Evolutionary conservation across 495 filamentous ascomycete species (phyloP).

Genomic region (Talaromyces trachyspermus): DNA sequence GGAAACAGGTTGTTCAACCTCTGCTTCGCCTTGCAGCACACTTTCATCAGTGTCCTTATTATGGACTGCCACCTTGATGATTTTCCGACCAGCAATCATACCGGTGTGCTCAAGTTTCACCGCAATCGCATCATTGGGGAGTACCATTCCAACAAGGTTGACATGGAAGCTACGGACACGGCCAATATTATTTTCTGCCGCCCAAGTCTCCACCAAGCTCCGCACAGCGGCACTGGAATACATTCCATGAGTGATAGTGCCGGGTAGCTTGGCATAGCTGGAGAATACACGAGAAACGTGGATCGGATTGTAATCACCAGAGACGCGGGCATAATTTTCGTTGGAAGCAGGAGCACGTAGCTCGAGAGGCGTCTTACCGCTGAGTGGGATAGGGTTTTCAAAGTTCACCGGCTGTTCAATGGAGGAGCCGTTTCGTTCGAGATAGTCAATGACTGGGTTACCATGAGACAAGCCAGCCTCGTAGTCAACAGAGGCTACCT

Average conservation of each 20-base stretch:
- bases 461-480: constrained; percentile 83
- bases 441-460: constrained; percentile 95
- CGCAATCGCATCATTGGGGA: constrained; percentile 89
- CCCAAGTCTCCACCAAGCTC: constrained; percentile 97
- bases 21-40: constrained; percentile 87
- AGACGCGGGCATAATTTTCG: constrained; percentile 94
- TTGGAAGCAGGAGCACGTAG: constrained; percentile 93
- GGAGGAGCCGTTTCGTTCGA: constrained; percentile 81
- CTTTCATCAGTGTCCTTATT: constrained; percentile 95
- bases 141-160: constrained; percentile 91
- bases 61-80: constrained; percentile 94
- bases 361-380: constrained; percentile 78
- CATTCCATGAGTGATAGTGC: constrained; percentile 66
- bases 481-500: constrained; percentile 92
- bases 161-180: constrained; percentile 96
- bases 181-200: constrained; percentile 95
- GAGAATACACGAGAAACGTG: constrained; percentile 96
- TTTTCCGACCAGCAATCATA: constrained; percentile 97
- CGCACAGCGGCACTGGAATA: constrained; percentile 98
- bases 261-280: constrained; percentile 75
- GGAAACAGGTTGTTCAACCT: constrained; percentile 96
- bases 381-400: constrained; percentile 92
- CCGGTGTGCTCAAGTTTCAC: constrained; percentile 93
- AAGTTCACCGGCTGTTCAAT: constrained; percentile 97
- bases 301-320: constrained; percentile 97